These are phyloP conservation scores for Pythium dissotocum DNA, from an alignment of 352 stramenopile genomes.

Conservation along the genomic window DNA sequence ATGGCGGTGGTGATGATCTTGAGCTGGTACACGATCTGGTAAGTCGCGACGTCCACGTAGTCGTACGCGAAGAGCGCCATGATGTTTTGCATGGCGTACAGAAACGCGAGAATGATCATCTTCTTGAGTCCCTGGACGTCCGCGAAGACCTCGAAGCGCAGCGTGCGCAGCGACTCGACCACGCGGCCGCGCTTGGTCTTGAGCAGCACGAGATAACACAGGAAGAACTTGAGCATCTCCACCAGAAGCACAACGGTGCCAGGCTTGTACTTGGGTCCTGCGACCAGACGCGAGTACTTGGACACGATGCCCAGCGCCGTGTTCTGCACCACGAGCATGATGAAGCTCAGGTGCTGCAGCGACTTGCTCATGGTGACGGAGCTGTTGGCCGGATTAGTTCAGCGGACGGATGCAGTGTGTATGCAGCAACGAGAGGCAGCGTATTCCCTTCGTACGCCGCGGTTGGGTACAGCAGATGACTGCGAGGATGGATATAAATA, in stretches of 20 bases:
- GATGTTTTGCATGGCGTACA: slow-evolving; percentile 89
- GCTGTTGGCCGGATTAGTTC: background rate
- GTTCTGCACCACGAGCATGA: slow-evolving; percentile 88
- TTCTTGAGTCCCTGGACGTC: slow-evolving; percentile 79
- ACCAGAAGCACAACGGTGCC: slow-evolving; percentile 81
- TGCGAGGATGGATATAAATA: slow-evolving; percentile 1
- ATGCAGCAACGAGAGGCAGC: background rate
- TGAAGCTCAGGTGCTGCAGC: slow-evolving; percentile 80
- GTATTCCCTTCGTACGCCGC: slow-evolving; percentile 10
- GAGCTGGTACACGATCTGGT: slow-evolving; percentile 90
- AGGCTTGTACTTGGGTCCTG: slow-evolving; percentile 81
- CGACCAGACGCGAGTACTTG: slow-evolving; percentile 79
- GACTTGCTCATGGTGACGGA: slow-evolving; percentile 35
- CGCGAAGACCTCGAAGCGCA: slow-evolving; percentile 79
- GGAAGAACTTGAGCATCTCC: slow-evolving; percentile 79
- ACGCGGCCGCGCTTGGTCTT: slow-evolving; percentile 62
- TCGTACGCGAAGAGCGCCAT: slow-evolving; percentile 86
- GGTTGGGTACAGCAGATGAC: background rate
- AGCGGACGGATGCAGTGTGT: background rate
- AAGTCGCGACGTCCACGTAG: slow-evolving; percentile 88
- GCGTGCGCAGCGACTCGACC: slow-evolving; percentile 49
- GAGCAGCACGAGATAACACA: slow-evolving; percentile 78
- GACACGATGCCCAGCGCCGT: slow-evolving; percentile 85
- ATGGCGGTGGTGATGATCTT: slow-evolving; percentile 91
- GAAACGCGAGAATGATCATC: slow-evolving; percentile 82